These are phyloP conservation scores for Phlyctochytrium planicorne DNA, from an alignment of 192 early-diverging fungal genomes.

Conservation along the genomic window DNA sequence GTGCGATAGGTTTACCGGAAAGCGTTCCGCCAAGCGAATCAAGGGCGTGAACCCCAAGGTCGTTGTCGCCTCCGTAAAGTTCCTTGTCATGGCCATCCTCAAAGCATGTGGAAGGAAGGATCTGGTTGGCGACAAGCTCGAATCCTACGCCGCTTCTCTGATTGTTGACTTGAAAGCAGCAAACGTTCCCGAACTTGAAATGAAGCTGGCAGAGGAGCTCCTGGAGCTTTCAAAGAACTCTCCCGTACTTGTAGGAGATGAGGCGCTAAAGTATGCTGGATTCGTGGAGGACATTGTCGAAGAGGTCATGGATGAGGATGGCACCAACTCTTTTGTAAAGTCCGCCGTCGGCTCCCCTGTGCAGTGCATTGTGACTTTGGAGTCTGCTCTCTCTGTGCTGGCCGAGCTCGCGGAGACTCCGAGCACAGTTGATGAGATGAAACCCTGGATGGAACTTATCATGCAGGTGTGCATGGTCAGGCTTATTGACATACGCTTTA, in stretches of 20 bases:
- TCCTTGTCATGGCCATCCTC: conserved; percentile 24
- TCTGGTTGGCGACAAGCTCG: background rate
- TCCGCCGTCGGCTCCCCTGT: background rate
- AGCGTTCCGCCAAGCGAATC: conserved; percentile 18
- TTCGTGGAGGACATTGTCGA: background rate
- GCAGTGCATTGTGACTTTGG: background rate
- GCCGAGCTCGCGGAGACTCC: background rate
- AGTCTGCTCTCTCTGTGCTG: background rate
- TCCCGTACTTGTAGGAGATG: too few relatives aligned
- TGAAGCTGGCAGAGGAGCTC: background rate
- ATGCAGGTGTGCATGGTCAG: conserved; percentile 26
- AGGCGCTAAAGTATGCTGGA: background rate
- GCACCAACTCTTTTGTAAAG: too few relatives aligned
- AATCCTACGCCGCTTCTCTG: conserved; percentile 5
- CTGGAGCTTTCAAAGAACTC: conserved; percentile 1
- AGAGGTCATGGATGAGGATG: background rate
- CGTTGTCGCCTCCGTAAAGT: conserved; percentile 15
- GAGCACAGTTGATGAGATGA: conserved; percentile 8
- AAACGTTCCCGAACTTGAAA: background rate
- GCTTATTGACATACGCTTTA: conserved; percentile 22
- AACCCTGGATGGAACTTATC: conserved; percentile 17
- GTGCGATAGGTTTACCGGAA: conserved; percentile 27
- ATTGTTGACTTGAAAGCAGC: background rate
- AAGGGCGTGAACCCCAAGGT: conserved; percentile 5
- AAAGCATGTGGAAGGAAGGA: background rate